A percentile compares a stretch with the other conserved stretches of the same genome.
Evolutionary conservation across 148 eudicot species (phyloP).

Genomic region (Dianthus caryophyllus): DNA sequence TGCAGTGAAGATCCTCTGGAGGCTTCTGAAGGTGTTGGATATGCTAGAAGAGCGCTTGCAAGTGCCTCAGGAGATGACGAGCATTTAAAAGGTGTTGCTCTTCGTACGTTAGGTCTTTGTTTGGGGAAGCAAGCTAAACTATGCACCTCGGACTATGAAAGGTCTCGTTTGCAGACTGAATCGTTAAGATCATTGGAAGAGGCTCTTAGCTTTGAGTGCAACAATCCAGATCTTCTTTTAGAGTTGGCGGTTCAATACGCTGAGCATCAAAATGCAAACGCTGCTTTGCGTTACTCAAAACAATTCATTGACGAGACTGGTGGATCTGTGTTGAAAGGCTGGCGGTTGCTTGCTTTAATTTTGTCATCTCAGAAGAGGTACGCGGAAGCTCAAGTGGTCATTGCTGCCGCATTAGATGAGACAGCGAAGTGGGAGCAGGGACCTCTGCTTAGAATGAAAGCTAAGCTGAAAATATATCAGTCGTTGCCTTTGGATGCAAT

Average conservation of each 20-base stretch:
- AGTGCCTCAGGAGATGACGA: slow-evolving; percentile 44
- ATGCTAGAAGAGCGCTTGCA: slow-evolving; percentile 67
- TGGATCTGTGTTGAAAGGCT: slow-evolving; percentile 77
- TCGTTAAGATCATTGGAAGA: slow-evolving; percentile 69
- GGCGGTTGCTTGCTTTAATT: slow-evolving; percentile 86
- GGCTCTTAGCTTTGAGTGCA: slow-evolving; percentile 49
- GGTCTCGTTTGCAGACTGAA: slow-evolving; percentile 80
- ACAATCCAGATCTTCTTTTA: slow-evolving; percentile 64
- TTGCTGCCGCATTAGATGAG: slow-evolving; percentile 94
- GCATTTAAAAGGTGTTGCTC: slow-evolving; percentile 80
- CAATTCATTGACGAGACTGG: slow-evolving; percentile 83
- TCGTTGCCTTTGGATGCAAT: slow-evolving; percentile 75
- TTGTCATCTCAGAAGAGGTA: slow-evolving; percentile 80
- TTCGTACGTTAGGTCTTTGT: slow-evolving; percentile 80
- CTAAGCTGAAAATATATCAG: slow-evolving; percentile 73
- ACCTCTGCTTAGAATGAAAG: slow-evolving; percentile 82
- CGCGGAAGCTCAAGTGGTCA: slow-evolving; percentile 83
- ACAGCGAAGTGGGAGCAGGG: slow-evolving; percentile 97
- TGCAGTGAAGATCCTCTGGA: slow-evolving; percentile 64
- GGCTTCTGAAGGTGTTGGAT: slow-evolving; percentile 76
- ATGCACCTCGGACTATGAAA: slow-evolving; percentile 79
- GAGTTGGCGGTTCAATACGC: slow-evolving; percentile 84
- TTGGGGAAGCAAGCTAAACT: slow-evolving; percentile 72
- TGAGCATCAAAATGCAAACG: slow-evolving; percentile 67
- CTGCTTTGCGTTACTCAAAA: slow-evolving; percentile 67